Conservation (phyloP, 805 yeast species). For the Monosporozyma siamensis region DNA sequence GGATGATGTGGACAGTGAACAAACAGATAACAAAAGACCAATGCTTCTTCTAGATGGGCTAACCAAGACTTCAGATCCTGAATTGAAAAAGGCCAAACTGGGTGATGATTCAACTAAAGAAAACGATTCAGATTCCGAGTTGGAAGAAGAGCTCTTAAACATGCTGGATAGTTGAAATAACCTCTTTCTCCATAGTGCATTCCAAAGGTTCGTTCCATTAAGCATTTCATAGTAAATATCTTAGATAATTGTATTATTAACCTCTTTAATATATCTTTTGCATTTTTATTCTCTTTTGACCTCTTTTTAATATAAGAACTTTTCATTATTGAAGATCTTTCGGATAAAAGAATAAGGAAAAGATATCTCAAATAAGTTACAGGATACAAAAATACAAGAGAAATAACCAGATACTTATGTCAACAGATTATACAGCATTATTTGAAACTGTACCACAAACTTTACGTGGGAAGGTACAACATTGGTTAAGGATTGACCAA, state of each 20-base stretch:
- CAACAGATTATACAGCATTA: neutral
- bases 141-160: conserved; percentile 26
- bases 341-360: too few relatives aligned
- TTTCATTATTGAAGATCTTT: too few relatives aligned
- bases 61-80: neutral
- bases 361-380: neutral
- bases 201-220: too few relatives aligned
- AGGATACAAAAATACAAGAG: neutral
- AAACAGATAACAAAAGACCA: neutral
- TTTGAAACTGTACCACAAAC: neutral
- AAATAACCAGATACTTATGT: neutral
- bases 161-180: conserved; percentile 16
- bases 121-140: conserved; percentile 21
- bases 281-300: neutral
- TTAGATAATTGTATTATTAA: neutral
- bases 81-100: neutral
- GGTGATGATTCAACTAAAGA: conserved; percentile 4
- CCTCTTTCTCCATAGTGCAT: neutral
- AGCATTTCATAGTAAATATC: neutral
- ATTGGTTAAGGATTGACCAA: conserved; percentile 29
- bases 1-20: conserved; percentile 3
- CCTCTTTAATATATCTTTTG: neutral
- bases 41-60: conserved; percentile 1
- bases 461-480: conserved; percentile 10
- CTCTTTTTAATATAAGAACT: too few relatives aligned